Evolutionary conservation across 1,284 basidiomycete genomes (phyloP), one percentile per base, ranked within the genome.

Genomic region (Ustilago shanxiensis): DNA sequence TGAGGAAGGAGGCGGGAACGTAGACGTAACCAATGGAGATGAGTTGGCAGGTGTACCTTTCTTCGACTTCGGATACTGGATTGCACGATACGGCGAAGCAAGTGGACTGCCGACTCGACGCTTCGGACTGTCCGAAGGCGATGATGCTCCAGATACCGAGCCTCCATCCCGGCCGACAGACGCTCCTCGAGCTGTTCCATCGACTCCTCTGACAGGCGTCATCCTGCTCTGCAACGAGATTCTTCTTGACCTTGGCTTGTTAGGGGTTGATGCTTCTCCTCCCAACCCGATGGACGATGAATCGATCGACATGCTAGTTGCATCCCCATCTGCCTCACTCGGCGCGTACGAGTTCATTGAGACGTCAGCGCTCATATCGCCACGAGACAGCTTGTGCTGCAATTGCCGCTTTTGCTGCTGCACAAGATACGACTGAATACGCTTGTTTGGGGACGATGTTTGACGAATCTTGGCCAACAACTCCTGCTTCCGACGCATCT

Each of bases 391-490:
- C 47, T 60, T 60, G 28, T 60, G 64, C 56, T 64, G 70, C 47
- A 66, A 20, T 18, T 56, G 63, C 24, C 51, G 54, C 24, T 41
- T 59, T 28, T 58, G 51, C 55, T 59, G 64, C 49, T 64, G 64
- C 7, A 58, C 51, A 9, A 76, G 60, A 29, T 70, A 70, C 44
- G 64, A 60, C 50, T 66, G 60, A 37, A 75, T 66, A 8, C 72
- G 60, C 31, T 71, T 76, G 51, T 76, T 76, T 6, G 73, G 73
- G 20, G 64, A 67, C n/a, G 64, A 59, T 0, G 65, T 71, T 28
- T 76, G 59, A 6, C 73, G 73, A n/a, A 76, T 76, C 64, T 76
- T 76, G 11, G 73, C 73, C 11, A 76, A 58, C 26, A 76, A 20
- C 44, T 71, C 73, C n/a, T 71, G 73, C 61, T 67, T 76, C 22